Percentiles rank a stretch among this genome's conserved stretches.
Evolutionary conservation across 129 eudicot species (phyloP).

Genomic region (Saussurea involucrata): DNA sequence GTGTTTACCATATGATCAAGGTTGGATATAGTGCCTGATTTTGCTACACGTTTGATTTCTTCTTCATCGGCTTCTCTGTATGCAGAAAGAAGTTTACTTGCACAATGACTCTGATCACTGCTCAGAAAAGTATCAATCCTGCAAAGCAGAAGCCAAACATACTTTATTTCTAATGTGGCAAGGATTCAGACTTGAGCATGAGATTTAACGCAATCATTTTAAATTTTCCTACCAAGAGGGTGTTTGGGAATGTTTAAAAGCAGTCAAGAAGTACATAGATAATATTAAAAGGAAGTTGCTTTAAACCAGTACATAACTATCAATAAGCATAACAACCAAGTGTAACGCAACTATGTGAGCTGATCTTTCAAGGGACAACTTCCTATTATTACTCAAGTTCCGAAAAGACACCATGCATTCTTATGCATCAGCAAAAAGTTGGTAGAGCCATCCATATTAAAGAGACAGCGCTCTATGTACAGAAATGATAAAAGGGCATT

Average conservation of each 20-base stretch:
- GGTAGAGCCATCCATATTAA: no score
- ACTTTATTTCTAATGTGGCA: neutral
- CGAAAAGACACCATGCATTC: no score
- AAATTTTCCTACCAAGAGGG: neutral
- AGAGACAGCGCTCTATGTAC: no score
- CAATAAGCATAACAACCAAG: neutral
- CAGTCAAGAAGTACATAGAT: slow-evolving; percentile 7
- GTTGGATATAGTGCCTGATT: slow-evolving; percentile 70
- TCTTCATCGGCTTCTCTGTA: slow-evolving; percentile 82
- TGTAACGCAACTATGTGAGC: neutral
- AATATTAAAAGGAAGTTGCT: neutral
- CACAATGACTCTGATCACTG: slow-evolving; percentile 89
- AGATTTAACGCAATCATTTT: neutral
- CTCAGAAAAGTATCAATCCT: slow-evolving; percentile 80
- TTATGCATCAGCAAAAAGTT: no score
- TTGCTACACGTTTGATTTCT: slow-evolving; percentile 71
- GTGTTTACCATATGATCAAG: slow-evolving; percentile 68
- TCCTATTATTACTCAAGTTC: no score
- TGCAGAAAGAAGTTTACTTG: slow-evolving; percentile 91
- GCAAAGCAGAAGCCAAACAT: slow-evolving; percentile 26
- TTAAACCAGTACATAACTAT: neutral
- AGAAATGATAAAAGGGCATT: no score
- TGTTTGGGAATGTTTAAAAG: slow-evolving; percentile 5
- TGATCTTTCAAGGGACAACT: no score
- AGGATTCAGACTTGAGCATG: neutral